Evolutionary conservation across 1,284 basidiomycete genomes (phyloP), one percentile per base, ranked within the genome.

Genomic region (Rhizoctonia solani): DNA sequence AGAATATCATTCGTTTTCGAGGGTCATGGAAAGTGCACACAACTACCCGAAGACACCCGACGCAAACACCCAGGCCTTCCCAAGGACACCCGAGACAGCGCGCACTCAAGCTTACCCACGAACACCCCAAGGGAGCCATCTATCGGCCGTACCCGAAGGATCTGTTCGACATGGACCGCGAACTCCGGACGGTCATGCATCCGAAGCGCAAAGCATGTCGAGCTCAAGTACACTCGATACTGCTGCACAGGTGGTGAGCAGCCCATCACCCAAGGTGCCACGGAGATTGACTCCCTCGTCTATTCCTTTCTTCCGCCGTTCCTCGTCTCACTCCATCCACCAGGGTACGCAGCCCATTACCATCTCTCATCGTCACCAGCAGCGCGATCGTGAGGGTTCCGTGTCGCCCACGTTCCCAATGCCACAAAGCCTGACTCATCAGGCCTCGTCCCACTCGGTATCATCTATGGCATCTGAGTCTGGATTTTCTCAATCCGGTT

Each of bases 241-340:
- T 47, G 56, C 29, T 42, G 50, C 61, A 13, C 68, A 65, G 61
- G 63, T 54, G 34, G 68, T 58, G 29, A 65, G 53, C 54, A 61
- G 58, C 53, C 71, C 71, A 68, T 72, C 44, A 61, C 73, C 67
- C 61, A 72, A 47, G 70, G 72, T 70, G 70, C 71, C 70, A 37
- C 72, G 69, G 69, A 86, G 94, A 54, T 85, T 95, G 54, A 96
- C 95, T 0, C 95, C 95, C 0, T 95, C 93, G 14, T 92, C 93
- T 6, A 97, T 98, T 71, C 95, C 95, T 0, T 98, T 98, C 79
- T 97, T 97, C 81, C 85, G 93, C 44, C 89, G 95, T 19, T 92
- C 93, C 1, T 94, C 93, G 19, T 95, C 93, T 1, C 90, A 93
- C 72, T 93, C 92, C 1, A 88, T 92, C 80, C 87, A 91, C 6